Evolutionary conservation across 345 rosid genomes (phyloP), one percentile per base, ranked within the genome.

Genomic region (Isatis tinctoria): DNA sequence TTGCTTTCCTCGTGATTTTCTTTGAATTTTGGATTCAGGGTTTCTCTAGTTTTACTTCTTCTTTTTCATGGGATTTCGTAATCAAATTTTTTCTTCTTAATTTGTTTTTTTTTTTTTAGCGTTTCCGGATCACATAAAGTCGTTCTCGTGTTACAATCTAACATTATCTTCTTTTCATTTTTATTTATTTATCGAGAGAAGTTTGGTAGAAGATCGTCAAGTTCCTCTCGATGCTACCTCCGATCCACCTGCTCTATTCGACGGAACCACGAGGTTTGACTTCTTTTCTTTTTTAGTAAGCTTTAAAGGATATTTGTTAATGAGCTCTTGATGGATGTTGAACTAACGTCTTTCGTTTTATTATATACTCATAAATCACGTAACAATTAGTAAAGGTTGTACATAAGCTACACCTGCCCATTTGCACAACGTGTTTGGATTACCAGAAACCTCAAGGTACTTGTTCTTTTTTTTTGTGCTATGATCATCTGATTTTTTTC

Each of bases 391-490:
- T n/a, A 41, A 47, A 92, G 98, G 86, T 77, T 90, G 86, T 93
- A 87, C 51, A 83, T 85, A 60, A 84, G 88, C 16, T 88, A 87
- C 60, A 79, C 81, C 5, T 88, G 98, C 82, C 95, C 98, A 3
- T 90, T 80, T 56, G 95, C 91, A 0, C 96, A 88, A 84, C 95
- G 93, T 51, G 88, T 79, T 71, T 90, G 96, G 98, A 87, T 88
- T 66, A 74, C 91, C 13, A 79, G 93, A 60, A 92, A 92, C 79
- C 77, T 73, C 71, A 92, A 92, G 98, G 96, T 92, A 28, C 53
- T 69, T 51, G 18, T 49, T 47, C 26, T 2, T 22, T 22, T 22
- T 22, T 2, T 22, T 22, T 22, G 2, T 22, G 24, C 2, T 22
- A 22, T 22, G 24, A 22, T 22, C 24, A 22, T 22, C 24, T 22